These are phyloP conservation scores for Berberis thunbergii DNA, from an alignment of 164 flowering plant genomes.

Conservation along the genomic window DNA sequence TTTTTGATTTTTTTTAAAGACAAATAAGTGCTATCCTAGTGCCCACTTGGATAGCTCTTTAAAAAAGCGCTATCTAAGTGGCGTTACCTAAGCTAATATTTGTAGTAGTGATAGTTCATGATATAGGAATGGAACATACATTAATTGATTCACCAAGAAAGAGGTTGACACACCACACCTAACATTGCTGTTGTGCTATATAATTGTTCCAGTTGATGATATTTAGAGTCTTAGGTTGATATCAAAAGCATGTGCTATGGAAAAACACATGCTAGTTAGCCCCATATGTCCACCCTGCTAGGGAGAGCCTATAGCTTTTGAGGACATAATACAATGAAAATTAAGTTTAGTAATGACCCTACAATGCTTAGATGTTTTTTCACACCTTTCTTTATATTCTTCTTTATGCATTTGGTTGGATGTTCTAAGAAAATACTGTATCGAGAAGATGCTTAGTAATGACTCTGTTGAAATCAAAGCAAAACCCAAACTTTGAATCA, in stretches of 20 bases:
- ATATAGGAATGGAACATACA: slow-evolving; percentile 3
- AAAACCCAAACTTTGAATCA: too few species aligned
- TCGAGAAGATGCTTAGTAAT: too few species aligned
- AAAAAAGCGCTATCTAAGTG: too few species aligned
- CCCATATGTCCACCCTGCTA: slow-evolving; percentile 1
- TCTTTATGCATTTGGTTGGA: neutral
- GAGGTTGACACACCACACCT: too few species aligned
- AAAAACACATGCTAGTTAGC: slow-evolving; percentile 7
- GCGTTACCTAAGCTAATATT: too few species aligned
- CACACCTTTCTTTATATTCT: neutral
- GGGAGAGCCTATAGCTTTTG: too few species aligned
- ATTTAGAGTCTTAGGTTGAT: neutral
- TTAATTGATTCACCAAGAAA: neutral
- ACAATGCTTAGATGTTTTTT: slow-evolving; percentile 6
- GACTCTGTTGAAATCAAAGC: too few species aligned
- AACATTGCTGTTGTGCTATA: too few species aligned
- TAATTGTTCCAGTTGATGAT: too few species aligned
- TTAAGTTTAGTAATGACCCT: slow-evolving; percentile 5
- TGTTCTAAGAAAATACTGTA: slow-evolving; percentile 9
- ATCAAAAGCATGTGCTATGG: slow-evolving; percentile 6
- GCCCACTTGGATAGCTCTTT: too few species aligned
- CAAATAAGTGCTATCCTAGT: too few species aligned
- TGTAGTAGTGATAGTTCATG: slow-evolving; percentile 8
- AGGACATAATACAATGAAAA: neutral
- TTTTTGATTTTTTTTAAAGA: too few species aligned